Evolutionary conservation across 2,329 filamentous ascomycete genomes (phyloP).

Genomic region (Xylaria sp.): DNA sequence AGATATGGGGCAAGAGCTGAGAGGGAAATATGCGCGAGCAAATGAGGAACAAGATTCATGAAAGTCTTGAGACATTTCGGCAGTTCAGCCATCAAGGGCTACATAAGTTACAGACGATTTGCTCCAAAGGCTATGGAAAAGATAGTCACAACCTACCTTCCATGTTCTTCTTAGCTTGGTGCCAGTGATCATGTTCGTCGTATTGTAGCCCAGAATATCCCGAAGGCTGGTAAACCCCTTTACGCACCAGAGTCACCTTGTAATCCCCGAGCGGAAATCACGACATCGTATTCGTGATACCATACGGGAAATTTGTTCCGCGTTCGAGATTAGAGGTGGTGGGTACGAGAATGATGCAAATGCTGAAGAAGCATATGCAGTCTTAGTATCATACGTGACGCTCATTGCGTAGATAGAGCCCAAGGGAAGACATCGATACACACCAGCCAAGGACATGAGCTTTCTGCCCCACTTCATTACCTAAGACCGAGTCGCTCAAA

Average conservation of each 20-base stretch:
- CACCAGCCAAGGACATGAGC: no score
- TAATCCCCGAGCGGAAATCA: slow-evolving; percentile 21
- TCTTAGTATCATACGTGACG: no score
- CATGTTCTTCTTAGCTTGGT: neutral
- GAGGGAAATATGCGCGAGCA: slow-evolving; percentile 3
- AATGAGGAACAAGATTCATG: neutral
- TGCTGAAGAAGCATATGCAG: no score
- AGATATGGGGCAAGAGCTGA: slow-evolving; percentile 9
- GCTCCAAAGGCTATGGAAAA: neutral
- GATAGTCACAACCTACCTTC: neutral
- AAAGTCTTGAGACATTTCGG: neutral
- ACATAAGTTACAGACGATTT: neutral
- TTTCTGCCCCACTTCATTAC: no score
- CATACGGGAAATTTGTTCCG: neutral
- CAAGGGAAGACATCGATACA: no score
- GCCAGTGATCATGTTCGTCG: neutral
- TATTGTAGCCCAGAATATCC: no score
- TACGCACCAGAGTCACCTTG: no score
- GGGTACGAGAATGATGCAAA: neutral
- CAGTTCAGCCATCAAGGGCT: neutral
- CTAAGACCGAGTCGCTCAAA: no score
- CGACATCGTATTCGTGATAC: neutral
- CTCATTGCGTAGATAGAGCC: no score
- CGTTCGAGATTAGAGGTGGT: neutral
- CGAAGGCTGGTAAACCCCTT: no score